Evolutionary conservation across 768 basidiomycete genomes (phyloP).

Genomic region (Lentinula edodes): DNA sequence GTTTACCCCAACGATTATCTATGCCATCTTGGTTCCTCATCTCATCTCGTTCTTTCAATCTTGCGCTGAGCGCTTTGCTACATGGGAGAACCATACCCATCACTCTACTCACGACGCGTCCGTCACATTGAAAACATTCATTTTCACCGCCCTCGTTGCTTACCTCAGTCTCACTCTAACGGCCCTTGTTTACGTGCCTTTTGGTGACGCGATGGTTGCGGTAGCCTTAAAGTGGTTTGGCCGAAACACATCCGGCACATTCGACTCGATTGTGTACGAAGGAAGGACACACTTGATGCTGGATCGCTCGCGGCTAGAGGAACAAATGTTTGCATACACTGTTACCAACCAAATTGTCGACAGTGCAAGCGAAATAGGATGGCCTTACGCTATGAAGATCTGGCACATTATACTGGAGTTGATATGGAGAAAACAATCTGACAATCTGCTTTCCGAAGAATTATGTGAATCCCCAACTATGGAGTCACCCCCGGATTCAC

Average conservation of each 20-base stretch:
- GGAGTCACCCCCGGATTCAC: background rate
- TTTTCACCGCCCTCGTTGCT: conserved; percentile 82
- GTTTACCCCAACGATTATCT: conserved; percentile 79
- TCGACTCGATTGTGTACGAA: conserved; percentile 27
- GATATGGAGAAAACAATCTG: background rate
- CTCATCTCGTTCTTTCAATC: conserved; percentile 69
- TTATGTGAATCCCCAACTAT: background rate
- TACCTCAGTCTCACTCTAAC: conserved; percentile 89
- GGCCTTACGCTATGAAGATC: conserved; percentile 55
- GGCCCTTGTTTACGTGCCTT: conserved; percentile 95
- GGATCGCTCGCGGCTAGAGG: conserved; percentile 63
- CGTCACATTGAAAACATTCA: conserved; percentile 87
- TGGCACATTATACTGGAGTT: background rate
- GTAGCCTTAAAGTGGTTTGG: conserved; percentile 30
- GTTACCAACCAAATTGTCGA: conserved; percentile 86
- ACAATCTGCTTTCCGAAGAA: background rate
- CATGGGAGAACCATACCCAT: conserved; percentile 90
- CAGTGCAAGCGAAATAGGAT: conserved; percentile 70
- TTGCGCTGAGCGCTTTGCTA: conserved; percentile 63
- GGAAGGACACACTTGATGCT: conserved; percentile 22
- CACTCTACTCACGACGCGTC: conserved; percentile 72
- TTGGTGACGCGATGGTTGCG: conserved; percentile 73
- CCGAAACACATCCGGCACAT: conserved; percentile 38
- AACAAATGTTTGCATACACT: conserved; percentile 90
- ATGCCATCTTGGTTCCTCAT: conserved; percentile 74